Evolutionary conservation across 2,329 filamentous ascomycete species (phyloP), one percentile per base, ranked within the genome.

Genomic region (Aspergillus sp.): DNA sequence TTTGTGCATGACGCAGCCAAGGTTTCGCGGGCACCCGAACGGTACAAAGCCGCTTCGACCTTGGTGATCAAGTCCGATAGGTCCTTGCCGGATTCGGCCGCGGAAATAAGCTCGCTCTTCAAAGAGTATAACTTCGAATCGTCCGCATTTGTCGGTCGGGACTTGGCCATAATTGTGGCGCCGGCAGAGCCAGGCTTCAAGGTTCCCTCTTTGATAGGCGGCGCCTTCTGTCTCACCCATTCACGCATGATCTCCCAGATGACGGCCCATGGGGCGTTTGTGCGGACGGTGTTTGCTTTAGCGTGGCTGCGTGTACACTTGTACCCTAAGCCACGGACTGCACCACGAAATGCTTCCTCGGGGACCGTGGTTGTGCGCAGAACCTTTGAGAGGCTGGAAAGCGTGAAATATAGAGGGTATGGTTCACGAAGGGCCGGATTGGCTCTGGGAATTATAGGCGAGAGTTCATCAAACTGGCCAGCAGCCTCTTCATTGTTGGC

Each of bases 171-270:
- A 48, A 98, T 88, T 54, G 81, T 86, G 72, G 87, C 91, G 1
- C 91, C 92, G 1, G 92, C 81, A 55, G 85, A 91, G n/a, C 84
- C 85, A 46, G 87, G 83, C 69, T 87, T 90, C 59, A 96, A 82
- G 22, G 87, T 87, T 1, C 85, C 86, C 41, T 89, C 86, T 73
- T 91, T 96, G 61, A 96, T 83, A 0, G 93, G 93, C 0, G 93
- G 93, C 0, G 86, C 84, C 70, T 89, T 91, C 73, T 96, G 92
- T 25, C 89, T 86, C 15, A 91, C 87, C 92, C 93, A 99, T 77
- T 97, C 93, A 28, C 91, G 85, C 87, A 98, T 95, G 30, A 98
- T 82, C 74, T 96, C 91, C 93, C 95, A 98, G 52, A 99, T 85
- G 0, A 92, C 88, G 4, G 83, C 83, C 93, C 93, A 99, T 0